Base-by-base conservation (phyloP, 371 early-diverging fungal species). In the Batrachochytrium dendrobatidis region DNA sequence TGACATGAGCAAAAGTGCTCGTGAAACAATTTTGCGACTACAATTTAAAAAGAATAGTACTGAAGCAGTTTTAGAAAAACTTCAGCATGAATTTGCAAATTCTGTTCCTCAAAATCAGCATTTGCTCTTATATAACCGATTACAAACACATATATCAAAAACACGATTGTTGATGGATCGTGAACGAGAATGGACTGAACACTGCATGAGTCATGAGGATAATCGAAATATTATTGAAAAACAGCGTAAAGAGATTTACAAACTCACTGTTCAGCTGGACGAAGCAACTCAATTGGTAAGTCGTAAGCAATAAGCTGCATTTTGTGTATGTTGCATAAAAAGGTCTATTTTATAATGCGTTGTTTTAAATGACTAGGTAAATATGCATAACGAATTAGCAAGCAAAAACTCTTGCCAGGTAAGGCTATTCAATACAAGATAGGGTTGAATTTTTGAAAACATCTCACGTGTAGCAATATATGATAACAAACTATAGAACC, bases 121-220 rank as follows among this genome's bases (percentile, higher is more conserved):
- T 35, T 33, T 31, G 2, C 31, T 46, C 25, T 34, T 67, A 7
- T 53, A 61, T 33, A 64, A 71, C 46, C 55, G 43, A 29, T n/a
- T 69, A 24, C 49, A 63, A 5, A 48, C 67, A 3, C 58, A 68
- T 26, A 61, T 58, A 10, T 56, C 75, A 2, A 65, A 70, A 33
- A 66, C 59, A 8, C 57, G 56, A 34, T 49, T 68, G 4, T 61
- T 75, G 17, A 52, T 72, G 5, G 71, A 72, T 20, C 43, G 60
- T 29, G 71, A 75, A 53, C 64, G 62, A 15, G 51, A 67, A n/a
- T 69, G 70, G 69, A 60, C 68, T 18, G 49, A 44, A 7, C 61
- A 65, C n/a, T 15, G 58, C 4, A 34, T 29, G 5, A 28, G 56
- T 7, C 26, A 43, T 3, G 70, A 67, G 34, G 5, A 5, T 3